Base-by-base conservation (phyloP, 352 stramenopile genomes). In the Blastocystis sp. region DNA sequence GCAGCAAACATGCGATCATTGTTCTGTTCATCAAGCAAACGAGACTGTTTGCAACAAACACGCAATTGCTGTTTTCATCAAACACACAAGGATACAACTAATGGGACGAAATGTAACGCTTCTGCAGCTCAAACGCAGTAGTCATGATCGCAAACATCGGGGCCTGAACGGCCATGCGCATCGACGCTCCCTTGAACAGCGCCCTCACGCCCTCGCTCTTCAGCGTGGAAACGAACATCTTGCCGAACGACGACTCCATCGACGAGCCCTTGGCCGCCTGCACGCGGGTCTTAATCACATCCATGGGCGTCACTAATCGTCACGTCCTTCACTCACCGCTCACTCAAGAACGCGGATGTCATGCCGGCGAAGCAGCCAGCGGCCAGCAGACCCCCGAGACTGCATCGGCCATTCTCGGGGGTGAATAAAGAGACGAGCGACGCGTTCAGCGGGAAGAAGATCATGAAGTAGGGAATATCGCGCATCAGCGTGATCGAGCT, bases 401-500 rank as follows among this genome's bases (percentile, higher is more conserved):
- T 92, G 70, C 91, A 92, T 52, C 91, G 88, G 66, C 90, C 91
- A 23, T 92, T 88, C 3, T 80, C 82, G 88, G 93, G 88, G 43
- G 90, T 89, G 53, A 93, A 91, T 1, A 90, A 62, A 34, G 92
- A 88, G 38, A 92, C 91, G 2, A 95, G 40, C n/a, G 89, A 91
- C 59, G 92, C 93, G 90, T 97, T 96, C 48, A 91, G 88, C 9
- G 94, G 93, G 90, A 97, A 97, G 90, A 96, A 97, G 60, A 97
- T 92, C 19, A 94, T 91, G 17, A 93, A 93, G 91, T 97, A 98
- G 23, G 94, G 93, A 69, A 97, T 93, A 88, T 98, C 94, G 28
- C 95, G 91, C 88, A 97, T 89, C 34, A 97, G 91, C 77, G 94
- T 97, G 41, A 95, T 93, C 10, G 88, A 91, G 1, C 92, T 92